A percentile compares a stretch with the other conserved stretches of the same genome.
Conservation (phyloP, 805 yeast species). For the Saturnispora diversa region DNA sequence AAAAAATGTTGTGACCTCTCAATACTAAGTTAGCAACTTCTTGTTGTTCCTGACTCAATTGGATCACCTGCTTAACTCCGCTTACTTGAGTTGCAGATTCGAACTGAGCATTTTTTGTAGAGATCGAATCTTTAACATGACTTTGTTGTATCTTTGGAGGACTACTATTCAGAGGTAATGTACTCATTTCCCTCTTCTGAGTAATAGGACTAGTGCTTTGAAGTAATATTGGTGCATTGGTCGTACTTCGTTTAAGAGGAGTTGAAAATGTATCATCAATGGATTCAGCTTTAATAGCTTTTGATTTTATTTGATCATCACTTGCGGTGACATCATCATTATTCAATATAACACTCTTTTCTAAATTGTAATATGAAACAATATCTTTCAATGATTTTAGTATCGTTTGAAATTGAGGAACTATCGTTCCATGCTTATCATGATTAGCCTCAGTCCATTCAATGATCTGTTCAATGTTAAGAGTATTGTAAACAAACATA, state of each 20-base stretch:
- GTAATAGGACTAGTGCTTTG: neutral
- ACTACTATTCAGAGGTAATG: constrained; percentile 1
- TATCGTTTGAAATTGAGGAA: constrained; percentile 17
- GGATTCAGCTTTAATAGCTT: neutral
- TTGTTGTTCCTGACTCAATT: constrained; percentile 53
- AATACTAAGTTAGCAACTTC: constrained; percentile 55
- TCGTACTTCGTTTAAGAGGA: neutral
- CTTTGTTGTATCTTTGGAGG: constrained; percentile 1
- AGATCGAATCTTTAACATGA: constrained; percentile 1
- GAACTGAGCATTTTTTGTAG: constrained; percentile 2
- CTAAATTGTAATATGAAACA: neutral
- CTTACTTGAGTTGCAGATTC: constrained; percentile 9
- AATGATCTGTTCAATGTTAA: constrained; percentile 6
- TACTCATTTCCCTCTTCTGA: constrained; percentile 4
- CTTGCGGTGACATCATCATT: neutral
- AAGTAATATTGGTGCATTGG: neutral
- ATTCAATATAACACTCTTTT: constrained; percentile 1
- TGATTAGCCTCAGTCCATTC: constrained; percentile 6
- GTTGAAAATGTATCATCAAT: neutral
- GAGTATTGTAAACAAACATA: constrained; percentile 3
- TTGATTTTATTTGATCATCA: neutral
- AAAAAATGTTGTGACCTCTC: constrained; percentile 64
- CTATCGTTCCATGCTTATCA: constrained; percentile 11
- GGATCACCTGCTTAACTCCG: constrained; percentile 10
- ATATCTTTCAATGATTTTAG: constrained; percentile 16